Base-by-base conservation (phyloP, 306 rosid species). In the Cucurbita argyrosperma region DNA sequence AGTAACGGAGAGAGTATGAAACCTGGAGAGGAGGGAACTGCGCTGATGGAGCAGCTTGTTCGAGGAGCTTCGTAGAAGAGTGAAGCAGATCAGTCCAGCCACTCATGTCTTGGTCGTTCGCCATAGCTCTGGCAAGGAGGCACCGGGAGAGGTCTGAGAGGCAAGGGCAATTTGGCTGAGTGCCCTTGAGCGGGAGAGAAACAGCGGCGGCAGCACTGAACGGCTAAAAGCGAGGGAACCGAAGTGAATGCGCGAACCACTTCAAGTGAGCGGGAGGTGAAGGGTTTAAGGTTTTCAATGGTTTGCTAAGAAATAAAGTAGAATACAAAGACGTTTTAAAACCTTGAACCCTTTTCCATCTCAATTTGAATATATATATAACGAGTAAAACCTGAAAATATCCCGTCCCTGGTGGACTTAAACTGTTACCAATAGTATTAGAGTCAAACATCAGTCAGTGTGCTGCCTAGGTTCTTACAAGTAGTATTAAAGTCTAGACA, bases 11-110 rank as follows among this genome's bases (percentile, higher is more conserved):
- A 43, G 51, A 61, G 14, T n/a, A 66, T 19, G 21, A 10, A 47
- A 90, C 99, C 98, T 94, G 96, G 54, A 94, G 96, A 10, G 97
- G 95, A 77, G 99, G 98, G 77, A 94, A 94, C 87, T 94, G 96
- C 76, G 97, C 96, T 30, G 99, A 89, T 46, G 97, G 97, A 69
- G 90, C 96, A 12, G 96, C 97, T 89, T 94, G 99, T 68, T 94
- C 95, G 58, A 94, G 99, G 83, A 94, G 99, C 95, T 94, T 89
- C 0, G 96, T 83, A 51, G 99, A 94, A 49, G 97, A 94, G 75
- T 94, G 97, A 19, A 94, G 90, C 30, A 94, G 91, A 85, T 94
- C 92, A 38, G 87, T 85, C 97, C 97, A 94, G 75, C 74, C 53
- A 46, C 95, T 79, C 77, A 85, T 71, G 74, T 89, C 91, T 65